A percentile compares a stretch with the other conserved stretches of the same genome.
These are phyloP conservation scores for Leavenworthia alabamica DNA, from an alignment of 345 rosid genomes.

Conservation along the genomic window DNA sequence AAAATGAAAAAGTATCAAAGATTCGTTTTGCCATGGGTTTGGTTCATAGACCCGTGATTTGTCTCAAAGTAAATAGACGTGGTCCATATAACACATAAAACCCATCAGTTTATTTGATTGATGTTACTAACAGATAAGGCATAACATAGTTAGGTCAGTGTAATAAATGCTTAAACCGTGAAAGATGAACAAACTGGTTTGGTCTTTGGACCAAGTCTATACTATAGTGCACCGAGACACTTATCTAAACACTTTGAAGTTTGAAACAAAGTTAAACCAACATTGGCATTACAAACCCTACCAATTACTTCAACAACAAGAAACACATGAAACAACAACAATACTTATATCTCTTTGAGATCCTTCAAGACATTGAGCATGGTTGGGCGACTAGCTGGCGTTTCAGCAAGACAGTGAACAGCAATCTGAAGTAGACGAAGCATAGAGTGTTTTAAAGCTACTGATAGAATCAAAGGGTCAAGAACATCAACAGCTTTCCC, in stretches of 20 bases:
- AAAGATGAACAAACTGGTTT: slow-evolving; percentile 32
- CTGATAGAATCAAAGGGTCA: slow-evolving; percentile 45
- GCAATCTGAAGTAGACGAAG: slow-evolving; percentile 64
- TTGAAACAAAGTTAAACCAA: neutral
- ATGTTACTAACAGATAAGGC: neutral
- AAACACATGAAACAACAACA: neutral
- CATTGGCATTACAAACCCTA: slow-evolving; percentile 4
- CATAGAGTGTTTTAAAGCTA: slow-evolving; percentile 48
- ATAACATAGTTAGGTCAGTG: slow-evolving; percentile 35
- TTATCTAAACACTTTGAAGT: too few species aligned
- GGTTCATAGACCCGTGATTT: neutral
- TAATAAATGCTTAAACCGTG: neutral
- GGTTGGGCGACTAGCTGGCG: slow-evolving; percentile 69
- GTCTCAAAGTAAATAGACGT: neutral
- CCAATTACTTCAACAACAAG: slow-evolving; percentile 13
- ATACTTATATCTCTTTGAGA: slow-evolving; percentile 41
- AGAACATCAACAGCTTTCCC: slow-evolving; percentile 59
- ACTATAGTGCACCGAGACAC: neutral
- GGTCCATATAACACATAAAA: neutral
- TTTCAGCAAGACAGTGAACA: slow-evolving; percentile 51
- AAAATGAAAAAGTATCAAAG: neutral
- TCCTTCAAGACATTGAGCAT: slow-evolving; percentile 58
- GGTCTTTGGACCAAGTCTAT: slow-evolving; percentile 48
- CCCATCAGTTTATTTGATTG: neutral
- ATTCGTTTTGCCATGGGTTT: neutral